Evolutionary conservation across 805 yeast species (phyloP), one percentile per base, ranked within the genome.

Genomic region (Ogataea parapolymorpha): DNA sequence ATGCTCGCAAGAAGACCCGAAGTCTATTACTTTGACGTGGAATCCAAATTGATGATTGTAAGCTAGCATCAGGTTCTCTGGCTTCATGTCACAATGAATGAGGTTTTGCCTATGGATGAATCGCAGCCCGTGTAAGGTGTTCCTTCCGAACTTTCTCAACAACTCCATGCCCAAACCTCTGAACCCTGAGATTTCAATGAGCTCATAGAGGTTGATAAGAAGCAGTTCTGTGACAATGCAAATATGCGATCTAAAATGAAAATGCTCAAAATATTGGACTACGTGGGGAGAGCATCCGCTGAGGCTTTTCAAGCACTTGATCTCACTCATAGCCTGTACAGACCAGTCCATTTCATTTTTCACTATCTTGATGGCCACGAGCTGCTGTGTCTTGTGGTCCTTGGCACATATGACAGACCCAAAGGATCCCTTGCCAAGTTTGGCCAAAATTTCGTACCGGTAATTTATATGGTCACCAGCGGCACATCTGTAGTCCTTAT

Each of bases 61-160:
- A 7, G 69, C 64, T 5, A 61, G 39, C 80, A 86, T 78, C 26
- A 88, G 67, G 60, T 88, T 88, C 54, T 86, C 95, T 0, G 95
- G 96, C 55, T 88, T 88, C 42, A 88, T 65, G 58, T 88, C 96
- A 53, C 95, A 87, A 57, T 88, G 96, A 18, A 88, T 77, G 6
- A 88, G 72, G 10, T 71, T 66, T 20, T 68, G 56, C 0, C 63
- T 49, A 50, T 83, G 89, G 25, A 88, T 67, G 48, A 69, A 79
- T n/a, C 69, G 59, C 32, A 88, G 58, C 0, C 86, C 90, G 6
- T 66, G 58, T 11, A 85, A 61, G 3, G 85, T 64, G 45, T 85
- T 86, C 30, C 49, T 56, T 0, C 81, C 64, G 55, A 86, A 72
- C 18, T 54, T 54, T 47, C 63, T 58, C 8, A 80, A 54, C 1